Evolutionary conservation across 352 stramenopile genomes (phyloP).

Genomic region (Globisporangium okanoganense): DNA sequence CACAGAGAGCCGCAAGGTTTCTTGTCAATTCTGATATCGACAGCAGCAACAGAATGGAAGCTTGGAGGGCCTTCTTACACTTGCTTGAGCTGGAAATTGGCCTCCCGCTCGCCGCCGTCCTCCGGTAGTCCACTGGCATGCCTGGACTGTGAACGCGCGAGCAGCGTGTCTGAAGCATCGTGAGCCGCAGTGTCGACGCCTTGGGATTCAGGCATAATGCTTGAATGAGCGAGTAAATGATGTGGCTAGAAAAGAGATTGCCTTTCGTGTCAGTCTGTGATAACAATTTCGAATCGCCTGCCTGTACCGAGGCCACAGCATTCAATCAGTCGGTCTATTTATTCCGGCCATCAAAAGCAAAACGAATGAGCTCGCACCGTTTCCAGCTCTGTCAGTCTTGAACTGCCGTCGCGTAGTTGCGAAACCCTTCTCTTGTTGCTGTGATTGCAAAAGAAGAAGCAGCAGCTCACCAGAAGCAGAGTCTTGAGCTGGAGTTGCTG

Average conservation of each 20-base stretch:
- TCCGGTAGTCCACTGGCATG: conserved; percentile 1
- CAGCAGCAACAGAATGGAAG: not conserved
- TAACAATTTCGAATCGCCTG: not conserved
- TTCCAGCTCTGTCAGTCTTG: not conserved
- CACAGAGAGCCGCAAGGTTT: not conserved
- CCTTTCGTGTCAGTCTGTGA: not conserved
- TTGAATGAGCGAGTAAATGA: not conserved
- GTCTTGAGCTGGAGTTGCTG: not conserved
- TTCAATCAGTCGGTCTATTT: conserved; percentile 1
- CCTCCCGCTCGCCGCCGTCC: conserved; percentile 27
- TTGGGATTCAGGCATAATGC: not conserved
- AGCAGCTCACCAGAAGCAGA: not conserved
- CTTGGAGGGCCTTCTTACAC: conserved; percentile 13
- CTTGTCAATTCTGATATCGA: not conserved
- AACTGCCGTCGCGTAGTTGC: not conserved
- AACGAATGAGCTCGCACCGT: not conserved
- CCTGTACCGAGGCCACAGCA: not conserved
- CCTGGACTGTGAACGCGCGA: not conserved
- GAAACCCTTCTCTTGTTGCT: not conserved
- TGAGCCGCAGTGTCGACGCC: not conserved
- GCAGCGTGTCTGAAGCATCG: not conserved
- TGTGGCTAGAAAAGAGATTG: not conserved
- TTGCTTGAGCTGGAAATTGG: conserved; percentile 33
- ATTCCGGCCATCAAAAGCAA: not conserved
- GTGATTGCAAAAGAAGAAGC: not conserved